These are phyloP conservation scores for Cupressus sempervirens DNA, from an alignment of 75 land plant genomes.

Conservation along the genomic window DNA sequence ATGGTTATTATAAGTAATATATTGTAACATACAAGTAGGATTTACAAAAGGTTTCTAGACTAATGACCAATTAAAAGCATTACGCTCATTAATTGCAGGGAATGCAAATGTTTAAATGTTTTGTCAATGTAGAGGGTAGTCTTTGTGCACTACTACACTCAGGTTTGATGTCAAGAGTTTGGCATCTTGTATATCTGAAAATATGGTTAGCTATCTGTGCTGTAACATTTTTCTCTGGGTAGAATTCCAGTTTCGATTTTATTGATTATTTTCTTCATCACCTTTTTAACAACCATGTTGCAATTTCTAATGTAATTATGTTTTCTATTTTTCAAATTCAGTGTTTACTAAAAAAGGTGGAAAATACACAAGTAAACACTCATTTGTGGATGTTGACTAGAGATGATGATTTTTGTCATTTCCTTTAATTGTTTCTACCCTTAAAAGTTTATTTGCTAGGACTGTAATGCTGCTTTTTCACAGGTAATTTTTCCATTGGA, in stretches of 20 bases:
- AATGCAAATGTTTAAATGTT: background rate
- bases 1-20: background rate
- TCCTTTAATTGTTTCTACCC: background rate
- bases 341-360: constrained; percentile 7
- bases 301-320: constrained; percentile 62
- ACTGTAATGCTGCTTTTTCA: background rate
- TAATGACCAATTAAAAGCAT: background rate
- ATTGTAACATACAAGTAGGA: background rate
- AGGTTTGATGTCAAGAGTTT: constrained; percentile 84
- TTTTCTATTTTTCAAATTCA: constrained; percentile 66
- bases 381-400: background rate
- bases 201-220: constrained; percentile 40
- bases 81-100: background rate
- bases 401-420: background rate
- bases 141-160: constrained; percentile 79
- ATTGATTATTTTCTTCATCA: background rate
- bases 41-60: background rate
- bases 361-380: constrained; percentile 5
- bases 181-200: constrained; percentile 88
- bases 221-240: background rate
- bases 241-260: background rate
- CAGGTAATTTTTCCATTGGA: background rate
- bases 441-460: background rate
- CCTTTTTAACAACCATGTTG: constrained; percentile 43
- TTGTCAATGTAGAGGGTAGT: constrained; percentile 58